Evolutionary conservation across 1,139 yeast species (phyloP), one percentile per base, ranked within the genome.

Genomic region (Saccharomyces hybrid): DNA sequence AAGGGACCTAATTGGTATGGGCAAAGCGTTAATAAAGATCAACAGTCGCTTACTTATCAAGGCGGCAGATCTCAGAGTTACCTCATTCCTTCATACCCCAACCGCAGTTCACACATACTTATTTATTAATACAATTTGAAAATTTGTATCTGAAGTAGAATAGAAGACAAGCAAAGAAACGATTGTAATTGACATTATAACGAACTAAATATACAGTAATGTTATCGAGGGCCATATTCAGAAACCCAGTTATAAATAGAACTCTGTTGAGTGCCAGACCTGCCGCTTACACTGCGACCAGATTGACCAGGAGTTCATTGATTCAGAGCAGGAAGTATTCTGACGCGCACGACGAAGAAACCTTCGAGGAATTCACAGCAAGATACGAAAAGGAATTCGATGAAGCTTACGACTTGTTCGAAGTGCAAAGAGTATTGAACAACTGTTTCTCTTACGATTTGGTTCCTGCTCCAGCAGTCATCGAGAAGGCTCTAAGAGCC

Each of bases 391-490:
- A 89, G 78, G 98, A 93, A 74, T 93, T 93, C 70, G 97, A 93
- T 67, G 95, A 88, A 73, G 99, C 99, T 54, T 93, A 93, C 77
- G 99, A 93, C 75, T 81, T 93, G 67, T 93, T 93, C 69, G 99
- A 93, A 79, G 98, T 93, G 59, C 97, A 89, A 77, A 73, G 93
- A 74, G 88, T 86, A 62, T 82, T 95, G 73, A 93, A 95, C 84
- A 95, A 93, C 80, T 90, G 95, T 75, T 93, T 93, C 79, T 88
- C 98, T 23, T 93, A 93, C 79, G 99, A 93, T 78, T 83, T 95
- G 75, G 99, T 93, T 56, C 99, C 99, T 63, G 95, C 99, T 42
- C 99, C 99, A 63, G 84, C 87, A 58, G 98, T 93, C 60, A 81
- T 93, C 70, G 97, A 89, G 77, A 88, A 88, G 78, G 99, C 99